A percentile compares a stretch with the other conserved stretches of the same genome.
phyloP scores from a whole-genome alignment of 139 green algal species.

The Picochlorum sp. region DNA sequence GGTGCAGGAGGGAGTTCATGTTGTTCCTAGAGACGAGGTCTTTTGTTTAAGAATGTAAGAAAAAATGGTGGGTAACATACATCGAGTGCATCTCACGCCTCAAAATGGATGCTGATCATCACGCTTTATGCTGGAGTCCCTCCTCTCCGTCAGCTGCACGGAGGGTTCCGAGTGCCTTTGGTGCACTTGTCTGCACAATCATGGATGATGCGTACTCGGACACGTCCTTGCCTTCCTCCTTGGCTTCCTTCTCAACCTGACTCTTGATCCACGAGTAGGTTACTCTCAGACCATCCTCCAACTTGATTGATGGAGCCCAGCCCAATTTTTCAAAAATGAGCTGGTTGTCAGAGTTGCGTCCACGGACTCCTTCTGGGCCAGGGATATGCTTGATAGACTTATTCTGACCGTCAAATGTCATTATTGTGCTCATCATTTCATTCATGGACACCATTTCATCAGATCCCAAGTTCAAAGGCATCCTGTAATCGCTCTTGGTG shows the following conservation, averaged over 20 bases:
- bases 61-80: background rate
- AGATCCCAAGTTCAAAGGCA: conserved; percentile 95
- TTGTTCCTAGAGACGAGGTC: background rate
- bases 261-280: conserved; percentile 86
- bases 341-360: conserved; percentile 89
- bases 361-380: conserved; percentile 95
- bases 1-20: conserved; percentile 2
- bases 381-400: conserved; percentile 96
- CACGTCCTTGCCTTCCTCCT: conserved; percentile 44
- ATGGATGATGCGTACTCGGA: conserved; percentile 63
- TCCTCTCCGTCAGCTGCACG: conserved; percentile 78
- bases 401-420: conserved; percentile 59
- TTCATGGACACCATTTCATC: conserved; percentile 95
- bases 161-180: conserved; percentile 80
- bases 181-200: conserved; percentile 74
- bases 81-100: too few relatives aligned
- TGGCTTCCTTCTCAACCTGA: conserved; percentile 48
- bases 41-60: background rate
- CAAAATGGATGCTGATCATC: too few relatives aligned
- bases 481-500: conserved; percentile 92
- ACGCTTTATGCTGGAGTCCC: conserved; percentile 14
- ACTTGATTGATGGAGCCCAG: conserved; percentile 84
- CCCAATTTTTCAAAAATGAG: conserved; percentile 96
- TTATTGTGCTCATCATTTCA: conserved; percentile 78
- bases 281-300: conserved; percentile 72